Evolutionary conservation across 441 rosid species (phyloP), one percentile per base, ranked within the genome.

Genomic region (Manihot esculenta): DNA sequence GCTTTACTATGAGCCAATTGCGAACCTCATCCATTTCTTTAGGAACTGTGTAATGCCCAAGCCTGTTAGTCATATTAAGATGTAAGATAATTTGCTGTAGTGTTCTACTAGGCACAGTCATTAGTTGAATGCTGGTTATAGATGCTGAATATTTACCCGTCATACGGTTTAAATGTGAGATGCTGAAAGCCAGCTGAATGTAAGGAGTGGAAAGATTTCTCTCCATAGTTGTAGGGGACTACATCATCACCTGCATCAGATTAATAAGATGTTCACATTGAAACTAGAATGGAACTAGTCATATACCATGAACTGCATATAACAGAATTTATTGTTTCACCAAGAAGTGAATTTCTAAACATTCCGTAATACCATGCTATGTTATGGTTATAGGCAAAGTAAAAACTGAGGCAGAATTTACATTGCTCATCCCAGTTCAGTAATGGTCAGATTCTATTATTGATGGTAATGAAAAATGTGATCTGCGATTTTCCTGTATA

Each of bases 41-140:
- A 0, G 97, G 99, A 20, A 92, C 84, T 1, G 97, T 94, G 80
- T 88, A 94, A 74, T 92, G 99, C 68, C 97, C 99, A 65, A 94
- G 86, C 80, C 99, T 94, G 84, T 81, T 74, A 74, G 38, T 67
- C 74, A 81, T 50, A 55, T 23, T 38, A 67, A 48, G 17, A 24
- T 47, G 62, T 21, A 60, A 12, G 38, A 48, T 26, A 41, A 35
- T 2, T 23, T 44, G 23, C 23, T 26, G 68, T 14, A 15, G n/a
- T 23, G 33, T 68, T 66, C 41, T n/a, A 10, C 3, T 21, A 14
- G 10, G 35, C 17, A 54, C 17, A 54, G 26, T 50, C 24, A 10
- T 38, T 44, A 49, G 55, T 53, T 15, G 38, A 27, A 21, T 70
- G 66, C 33, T 45, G 53, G 38, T 47, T 33, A 66, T 21, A 42